phyloP scores from a whole-genome alignment of 768 basidiomycete species.

The Russula sp. region DNA sequence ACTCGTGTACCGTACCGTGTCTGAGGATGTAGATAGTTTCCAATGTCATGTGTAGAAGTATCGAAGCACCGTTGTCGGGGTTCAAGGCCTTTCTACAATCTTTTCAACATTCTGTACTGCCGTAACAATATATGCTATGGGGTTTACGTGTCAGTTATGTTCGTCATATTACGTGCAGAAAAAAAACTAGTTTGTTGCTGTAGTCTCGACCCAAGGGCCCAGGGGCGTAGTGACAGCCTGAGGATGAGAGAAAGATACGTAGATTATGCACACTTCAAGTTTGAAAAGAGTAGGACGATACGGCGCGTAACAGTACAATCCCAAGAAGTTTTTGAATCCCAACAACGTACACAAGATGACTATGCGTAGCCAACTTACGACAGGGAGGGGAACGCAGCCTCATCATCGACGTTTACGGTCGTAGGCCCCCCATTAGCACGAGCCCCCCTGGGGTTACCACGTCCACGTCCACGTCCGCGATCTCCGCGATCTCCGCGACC shows the following conservation, averaged over 20 bases:
- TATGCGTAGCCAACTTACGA: constrained; percentile 33
- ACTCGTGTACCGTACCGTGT: constrained; percentile 43
- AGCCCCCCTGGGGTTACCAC: constrained; percentile 40
- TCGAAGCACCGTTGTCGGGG: neutral
- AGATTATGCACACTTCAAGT: constrained; percentile 23
- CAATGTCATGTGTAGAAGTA: constrained; percentile 34
- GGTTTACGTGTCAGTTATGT: too few relatives aligned
- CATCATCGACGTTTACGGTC: constrained; percentile 69
- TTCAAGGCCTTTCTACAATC: neutral
- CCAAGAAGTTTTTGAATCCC: constrained; percentile 21
- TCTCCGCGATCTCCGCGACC: constrained; percentile 43
- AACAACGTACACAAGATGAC: constrained; percentile 16
- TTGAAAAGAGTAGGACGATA: constrained; percentile 21
- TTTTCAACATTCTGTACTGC: neutral
- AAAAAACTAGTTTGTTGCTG: neutral
- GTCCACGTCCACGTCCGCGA: constrained; percentile 37
- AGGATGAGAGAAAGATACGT: constrained; percentile 11
- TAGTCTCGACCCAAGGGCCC: neutral
- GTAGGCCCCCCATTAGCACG: constrained; percentile 34
- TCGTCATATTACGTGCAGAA: too few relatives aligned
- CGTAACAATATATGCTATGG: neutral
- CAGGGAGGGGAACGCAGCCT: constrained; percentile 86
- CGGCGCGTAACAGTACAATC: constrained; percentile 22
- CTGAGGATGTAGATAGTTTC: constrained; percentile 64
- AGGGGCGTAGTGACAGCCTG: neutral